phyloP scores from a whole-genome alignment of 2,329 filamentous ascomycete species.

The Fusarium tuaranense region DNA sequence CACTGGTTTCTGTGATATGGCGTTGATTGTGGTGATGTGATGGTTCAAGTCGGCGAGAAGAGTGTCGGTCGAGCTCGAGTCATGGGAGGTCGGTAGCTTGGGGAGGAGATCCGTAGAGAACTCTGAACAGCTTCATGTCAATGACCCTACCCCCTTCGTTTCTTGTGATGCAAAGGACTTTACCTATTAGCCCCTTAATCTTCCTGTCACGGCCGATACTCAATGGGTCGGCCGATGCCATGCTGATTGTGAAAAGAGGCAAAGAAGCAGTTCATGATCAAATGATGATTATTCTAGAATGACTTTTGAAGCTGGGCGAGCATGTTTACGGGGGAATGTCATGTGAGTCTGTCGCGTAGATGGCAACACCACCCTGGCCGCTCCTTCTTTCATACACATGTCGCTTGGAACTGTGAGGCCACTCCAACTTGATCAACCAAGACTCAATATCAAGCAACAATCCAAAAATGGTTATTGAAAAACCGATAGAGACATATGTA shows the following conservation, averaged over 20 bases:
- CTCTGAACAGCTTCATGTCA: conserved; percentile 32
- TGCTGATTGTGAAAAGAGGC: conserved; percentile 9
- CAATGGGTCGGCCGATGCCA: conserved; percentile 35
- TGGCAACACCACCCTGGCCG: conserved; percentile 9
- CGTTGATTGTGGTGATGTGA: conserved; percentile 41
- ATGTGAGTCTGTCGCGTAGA: conserved; percentile 9
- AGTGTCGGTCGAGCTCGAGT: conserved; percentile 56
- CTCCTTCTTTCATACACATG: conserved; percentile 8
- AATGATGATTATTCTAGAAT: background rate
- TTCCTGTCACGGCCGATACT: conserved; percentile 38
- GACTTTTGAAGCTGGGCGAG: background rate
- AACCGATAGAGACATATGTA: background rate
- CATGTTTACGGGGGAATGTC: background rate
- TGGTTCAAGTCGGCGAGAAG: conserved; percentile 47
- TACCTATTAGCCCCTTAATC: conserved; percentile 41
- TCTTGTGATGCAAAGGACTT: background rate
- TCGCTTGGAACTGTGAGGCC: background rate
- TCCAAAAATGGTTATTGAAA: background rate
- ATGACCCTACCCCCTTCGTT: background rate
- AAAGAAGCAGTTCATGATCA: background rate
- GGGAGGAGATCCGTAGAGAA: conserved; percentile 45
- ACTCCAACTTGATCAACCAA: background rate
- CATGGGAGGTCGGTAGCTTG: conserved; percentile 31
- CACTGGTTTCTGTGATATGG: conserved; percentile 10
- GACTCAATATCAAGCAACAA: background rate